Base-by-base conservation (phyloP, 768 basidiomycete genomes). In the Tremella yokohamensis region DNA sequence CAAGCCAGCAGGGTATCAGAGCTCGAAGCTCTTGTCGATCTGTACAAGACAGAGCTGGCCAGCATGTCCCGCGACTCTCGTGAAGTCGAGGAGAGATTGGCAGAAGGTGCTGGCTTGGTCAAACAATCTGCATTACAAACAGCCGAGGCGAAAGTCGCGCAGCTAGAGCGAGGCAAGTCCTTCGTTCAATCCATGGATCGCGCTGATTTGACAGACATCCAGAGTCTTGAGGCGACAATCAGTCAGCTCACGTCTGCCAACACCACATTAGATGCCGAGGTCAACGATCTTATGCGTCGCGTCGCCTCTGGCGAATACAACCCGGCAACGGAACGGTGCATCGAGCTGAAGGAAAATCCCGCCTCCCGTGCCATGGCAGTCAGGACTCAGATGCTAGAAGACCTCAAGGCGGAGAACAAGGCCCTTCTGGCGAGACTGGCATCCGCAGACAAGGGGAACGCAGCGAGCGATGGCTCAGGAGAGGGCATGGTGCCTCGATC, bases 291-390 rank as follows among this genome's bases (percentile, higher is more conserved):
- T 15, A 72, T 72, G 70, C 64, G 64, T 4, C 66, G 73, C 11
- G 69, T 76, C 15, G 69, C 70, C 19, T 70, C 71, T 0, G 75
- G 75, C 16, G 75, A 76, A 52, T 74, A 74, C 60, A 74, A 76
- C 49, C 65, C 75, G 3, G 54, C 56, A 18, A 49, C 57, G 29
- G 72, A 71, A 58, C 58, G 75, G 25, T 66, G 63, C 49, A 56
- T 76, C 47, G 71, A 83, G 49, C 76, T 93, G 63, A 77, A 76
- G 8, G 84, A 87, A 45, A 93, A 92, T 65, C 93, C 93, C 0
- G 89, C 88, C n/a, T 82, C 85, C 63, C 80, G 85, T 62, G 89
- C 90, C 84, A 83, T 83, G 13, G 88, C 89, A 45, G 78, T 89
- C 25, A 81, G 91, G 49, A 82, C 85, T 62, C 85, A 82, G 19